Evolutionary conservation across 805 yeast genomes (phyloP), one percentile per base, ranked within the genome.

Genomic region (Limtongia smithiae): DNA sequence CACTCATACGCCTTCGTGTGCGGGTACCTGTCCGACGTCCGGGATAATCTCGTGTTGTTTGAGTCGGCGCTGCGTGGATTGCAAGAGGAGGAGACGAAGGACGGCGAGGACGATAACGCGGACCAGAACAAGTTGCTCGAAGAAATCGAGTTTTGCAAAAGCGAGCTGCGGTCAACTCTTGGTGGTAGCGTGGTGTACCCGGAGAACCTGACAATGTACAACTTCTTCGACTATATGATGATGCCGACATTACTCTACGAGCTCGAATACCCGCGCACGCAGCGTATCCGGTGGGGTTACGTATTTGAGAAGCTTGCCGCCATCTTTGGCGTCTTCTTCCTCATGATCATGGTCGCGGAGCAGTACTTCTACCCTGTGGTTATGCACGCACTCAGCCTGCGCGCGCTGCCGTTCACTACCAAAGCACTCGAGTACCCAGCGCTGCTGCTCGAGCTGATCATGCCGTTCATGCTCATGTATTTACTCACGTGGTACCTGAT

Each of bases 1-100:
- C 97, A 93, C 66, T 89, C 97, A 1, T 93, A 82, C 65, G 87
- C 87, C 1, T 89, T 85, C 62, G 93, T 82, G 70, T 90, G 90
- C 63, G 98, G 97, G 0, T 88, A 91, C 64, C 69, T 93, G 51
- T 86, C 94, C 89, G 69, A 65, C 30, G 78, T 83, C 37, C 60
- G 65, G 20, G 66, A 70, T 14, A 91, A 85, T 61, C 68, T 83
- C 37, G 59, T 71, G 2, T 75, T 71, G 50, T 77, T 86, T 0
- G 68, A 68, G 47, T 69, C 72, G 17, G 72, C 72, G 43, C 66
- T 72, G 35, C 69, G 70, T 5, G 62, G 65, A 21, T 55, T 63
- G n/a, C 55, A 43, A 4, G 48, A 46, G 11, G 48, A 37, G 11
- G 20, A 17, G 32, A 15, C 28, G 37, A 34, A 32, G 12, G 31